Base-by-base conservation (phyloP, 306 rosid genomes). In the Cucumis melo region DNA sequence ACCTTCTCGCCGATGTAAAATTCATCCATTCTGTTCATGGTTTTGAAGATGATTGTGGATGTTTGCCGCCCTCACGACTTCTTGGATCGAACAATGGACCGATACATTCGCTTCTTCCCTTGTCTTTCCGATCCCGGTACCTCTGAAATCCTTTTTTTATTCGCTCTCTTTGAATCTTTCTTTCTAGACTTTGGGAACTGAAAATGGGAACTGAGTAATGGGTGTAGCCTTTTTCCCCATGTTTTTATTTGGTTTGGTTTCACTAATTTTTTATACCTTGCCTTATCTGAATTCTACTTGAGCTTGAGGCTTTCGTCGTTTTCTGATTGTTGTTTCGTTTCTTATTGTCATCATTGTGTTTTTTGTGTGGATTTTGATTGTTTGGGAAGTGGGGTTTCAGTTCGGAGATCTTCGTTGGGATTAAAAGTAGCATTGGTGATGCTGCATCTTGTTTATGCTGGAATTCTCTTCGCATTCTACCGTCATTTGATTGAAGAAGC, bases 41-140 rank as follows among this genome's bases (percentile, higher is more conserved):
- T 6, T 73, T 65, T 57, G 76, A 88, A 88, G 94, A 88, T 83
- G 81, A 87, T 83, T 83, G 48, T 77, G n/a, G 79, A 75, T 68
- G 42, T 87, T 4, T 83, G 87, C 85, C 78, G 79, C 42, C 80
- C 86, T 12, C 83, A 78, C 74, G 83, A 78, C 63, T 78, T 79
- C 23, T 74, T 71, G 76, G 83, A 86, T 83, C 87, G 78, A 79
- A 48, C 82, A 8, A 87, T 88, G 90, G 91, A 85, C 74, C 81
- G 90, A 24, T 91, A 79, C 89, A 78, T 56, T 81, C 80, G 82
- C 5, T 27, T 71, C 23, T 63, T 84, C 56, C 98, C 96, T 46
- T 95, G 97, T 75, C 90, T 92, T 74, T 77, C 89, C 54, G 97
- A 92, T 87, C 99, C 97, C 10, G 96, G 99, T 94, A 76, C 74